Conservation (phyloP, 805 yeast species). For the Ogataea chonburiensis region DNA sequence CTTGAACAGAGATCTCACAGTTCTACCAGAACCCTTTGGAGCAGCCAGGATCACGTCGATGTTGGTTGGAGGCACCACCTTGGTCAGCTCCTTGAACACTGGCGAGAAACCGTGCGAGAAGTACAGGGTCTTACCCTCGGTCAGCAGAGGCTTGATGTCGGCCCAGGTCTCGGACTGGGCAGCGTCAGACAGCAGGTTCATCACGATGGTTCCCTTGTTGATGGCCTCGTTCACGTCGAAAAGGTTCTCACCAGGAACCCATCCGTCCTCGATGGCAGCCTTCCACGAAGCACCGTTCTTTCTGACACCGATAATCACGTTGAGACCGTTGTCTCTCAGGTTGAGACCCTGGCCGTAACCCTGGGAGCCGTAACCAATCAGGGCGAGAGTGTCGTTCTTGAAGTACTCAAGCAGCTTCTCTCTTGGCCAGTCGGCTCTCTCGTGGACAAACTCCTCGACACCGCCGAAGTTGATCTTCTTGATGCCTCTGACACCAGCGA, state of each 20-base stretch:
- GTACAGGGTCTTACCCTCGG: conserved; percentile 97
- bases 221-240: conserved; percentile 95
- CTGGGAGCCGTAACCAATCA: conserved; percentile 99
- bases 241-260: conserved; percentile 99
- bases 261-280: conserved; percentile 98
- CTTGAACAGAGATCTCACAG: conserved; percentile 98
- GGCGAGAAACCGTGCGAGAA: conserved; percentile 99
- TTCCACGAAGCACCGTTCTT: conserved; percentile 99
- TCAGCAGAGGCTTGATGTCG: conserved; percentile 80
- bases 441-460: conserved; percentile 91
- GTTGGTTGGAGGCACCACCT: conserved; percentile 92
- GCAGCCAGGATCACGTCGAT: conserved; percentile 98
- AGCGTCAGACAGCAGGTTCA: conserved; percentile 98
- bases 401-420: conserved; percentile 94
- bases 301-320: conserved; percentile 97
- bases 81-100: conserved; percentile 95
- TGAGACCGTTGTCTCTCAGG: conserved; percentile 98
- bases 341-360: conserved; percentile 99
- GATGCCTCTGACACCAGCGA: conserved; percentile 79
- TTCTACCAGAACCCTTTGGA: conserved; percentile 99
- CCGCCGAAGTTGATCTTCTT: conserved; percentile 98
- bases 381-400: conserved; percentile 96
- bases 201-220: conserved; percentile 84
- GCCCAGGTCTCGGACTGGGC: conserved; percentile 99
- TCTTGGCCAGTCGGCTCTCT: conserved; percentile 99